phyloP scores from a whole-genome alignment of 2,329 filamentous ascomycete species.

The Cladosporium sp. region DNA sequence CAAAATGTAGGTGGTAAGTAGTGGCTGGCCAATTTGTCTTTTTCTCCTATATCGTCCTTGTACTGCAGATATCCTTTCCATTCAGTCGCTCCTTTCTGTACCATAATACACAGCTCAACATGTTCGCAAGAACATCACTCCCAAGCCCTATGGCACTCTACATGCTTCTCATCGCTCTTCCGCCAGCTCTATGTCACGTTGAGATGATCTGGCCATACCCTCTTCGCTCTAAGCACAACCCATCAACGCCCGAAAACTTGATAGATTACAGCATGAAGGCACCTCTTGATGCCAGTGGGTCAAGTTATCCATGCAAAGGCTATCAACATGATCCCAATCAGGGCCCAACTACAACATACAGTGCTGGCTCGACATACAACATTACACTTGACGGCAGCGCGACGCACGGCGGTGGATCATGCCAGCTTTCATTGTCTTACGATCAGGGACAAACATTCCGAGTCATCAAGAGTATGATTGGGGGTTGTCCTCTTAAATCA shows the following conservation, averaged over 20 bases:
- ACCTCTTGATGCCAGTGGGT: slow-evolving; percentile 57
- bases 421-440: slow-evolving; percentile 71
- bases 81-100: background rate
- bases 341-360: slow-evolving; percentile 56
- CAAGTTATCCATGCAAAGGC: slow-evolving; percentile 74
- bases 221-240: slow-evolving; percentile 49
- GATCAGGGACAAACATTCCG: slow-evolving; percentile 67
- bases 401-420: slow-evolving; percentile 61
- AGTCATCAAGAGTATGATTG: slow-evolving; percentile 61
- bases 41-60: background rate
- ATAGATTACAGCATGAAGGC: slow-evolving; percentile 70
- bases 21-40: slow-evolving; percentile 4
- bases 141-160: slow-evolving; percentile 9
- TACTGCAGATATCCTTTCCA: background rate
- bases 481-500: slow-evolving; percentile 50
- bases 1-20: background rate
- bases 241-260: slow-evolving; percentile 37
- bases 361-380: slow-evolving; percentile 58
- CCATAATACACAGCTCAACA: slow-evolving; percentile 6
- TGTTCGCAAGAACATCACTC: slow-evolving; percentile 15
- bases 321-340: slow-evolving; percentile 51
- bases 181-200: slow-evolving; percentile 42
- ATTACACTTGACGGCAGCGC: slow-evolving; percentile 60
- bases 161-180: slow-evolving; percentile 16
- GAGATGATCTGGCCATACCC: slow-evolving; percentile 54